Percentiles rank a stretch among this genome's conserved stretches.
Evolutionary conservation across 805 yeast species (phyloP).

Genomic region (Kodamaea nitidulidarum): DNA sequence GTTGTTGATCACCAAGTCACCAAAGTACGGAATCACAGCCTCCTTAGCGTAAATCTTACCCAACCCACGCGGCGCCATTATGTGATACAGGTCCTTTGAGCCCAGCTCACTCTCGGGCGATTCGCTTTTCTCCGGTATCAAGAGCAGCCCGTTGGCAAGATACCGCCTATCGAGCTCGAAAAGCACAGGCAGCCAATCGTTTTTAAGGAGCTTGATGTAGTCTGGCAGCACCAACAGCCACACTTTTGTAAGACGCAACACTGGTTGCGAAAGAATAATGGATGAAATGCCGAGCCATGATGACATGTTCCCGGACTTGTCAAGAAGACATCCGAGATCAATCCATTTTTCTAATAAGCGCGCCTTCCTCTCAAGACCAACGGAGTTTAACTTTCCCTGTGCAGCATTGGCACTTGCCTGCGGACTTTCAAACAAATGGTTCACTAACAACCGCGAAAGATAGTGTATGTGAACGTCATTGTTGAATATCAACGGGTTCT

Average conservation of each 20-base stretch:
- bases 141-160: constrained; percentile 36
- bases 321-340: constrained; percentile 71
- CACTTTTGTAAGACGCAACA: constrained; percentile 64
- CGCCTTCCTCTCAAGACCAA: constrained; percentile 49
- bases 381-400: constrained; percentile 11
- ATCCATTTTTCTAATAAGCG: constrained; percentile 77
- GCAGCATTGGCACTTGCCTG: constrained; percentile 10
- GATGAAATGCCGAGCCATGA: constrained; percentile 92
- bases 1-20: constrained; percentile 66
- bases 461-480: constrained; percentile 66
- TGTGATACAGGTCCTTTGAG: constrained; percentile 52
- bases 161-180: constrained; percentile 81
- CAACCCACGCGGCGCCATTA: constrained; percentile 83
- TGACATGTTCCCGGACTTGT: constrained; percentile 84
- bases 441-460: constrained; percentile 63
- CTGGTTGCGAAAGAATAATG: constrained; percentile 74
- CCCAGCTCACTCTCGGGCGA: constrained; percentile 8
- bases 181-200: constrained; percentile 91
- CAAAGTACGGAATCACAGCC: constrained; percentile 84
- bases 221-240: constrained; percentile 71
- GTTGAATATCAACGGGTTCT: constrained; percentile 77
- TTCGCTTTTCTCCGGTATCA: constrained; percentile 11
- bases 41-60: constrained; percentile 73
- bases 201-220: constrained; percentile 55
- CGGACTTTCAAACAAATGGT: constrained; percentile 63